Evolutionary conservation across 2,329 filamentous ascomycete genomes (phyloP).

Genomic region (Fusarium piperis): DNA sequence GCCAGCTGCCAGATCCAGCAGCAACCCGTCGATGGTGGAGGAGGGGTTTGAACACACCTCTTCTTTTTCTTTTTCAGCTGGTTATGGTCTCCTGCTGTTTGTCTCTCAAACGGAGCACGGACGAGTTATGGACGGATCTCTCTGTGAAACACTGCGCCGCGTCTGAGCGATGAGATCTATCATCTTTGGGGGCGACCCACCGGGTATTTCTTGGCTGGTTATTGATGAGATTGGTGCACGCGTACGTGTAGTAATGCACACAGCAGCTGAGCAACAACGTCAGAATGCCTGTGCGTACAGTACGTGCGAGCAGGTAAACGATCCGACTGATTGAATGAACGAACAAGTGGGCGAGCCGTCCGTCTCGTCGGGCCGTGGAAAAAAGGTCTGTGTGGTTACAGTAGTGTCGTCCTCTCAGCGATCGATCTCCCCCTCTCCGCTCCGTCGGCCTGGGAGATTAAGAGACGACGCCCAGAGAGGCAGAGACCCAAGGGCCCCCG

Average conservation of each 20-base stretch:
- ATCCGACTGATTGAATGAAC: neutral
- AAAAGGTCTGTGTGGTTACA: conserved; percentile 30
- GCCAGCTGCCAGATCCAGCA: conserved; percentile 10
- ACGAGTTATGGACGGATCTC: conserved; percentile 15
- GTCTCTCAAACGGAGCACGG: neutral
- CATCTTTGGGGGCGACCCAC: conserved; percentile 12
- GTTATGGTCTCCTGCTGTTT: neutral
- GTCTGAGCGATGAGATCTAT: conserved; percentile 24
- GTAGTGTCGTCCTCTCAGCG: conserved; percentile 11
- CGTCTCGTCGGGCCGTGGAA: conserved; percentile 7
- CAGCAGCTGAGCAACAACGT: neutral
- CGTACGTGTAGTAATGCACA: neutral
- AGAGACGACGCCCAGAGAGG: neutral
- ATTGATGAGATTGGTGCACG: conserved; percentile 17
- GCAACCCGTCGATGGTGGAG: conserved; percentile 17
- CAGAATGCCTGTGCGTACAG: conserved; percentile 5
- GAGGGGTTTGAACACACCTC: neutral
- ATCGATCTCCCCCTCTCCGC: conserved; percentile 23
- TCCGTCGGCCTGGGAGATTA: neutral
- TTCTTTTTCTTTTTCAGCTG: neutral
- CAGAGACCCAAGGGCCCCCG: neutral
- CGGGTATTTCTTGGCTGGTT: neutral
- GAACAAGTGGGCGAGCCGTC: conserved; percentile 4
- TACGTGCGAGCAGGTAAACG: neutral
- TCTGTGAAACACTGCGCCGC: conserved; percentile 11